These are phyloP conservation scores for Leptodontidium sp. DNA, from an alignment of 2,329 filamentous ascomycete genomes.

Conservation along the genomic window DNA sequence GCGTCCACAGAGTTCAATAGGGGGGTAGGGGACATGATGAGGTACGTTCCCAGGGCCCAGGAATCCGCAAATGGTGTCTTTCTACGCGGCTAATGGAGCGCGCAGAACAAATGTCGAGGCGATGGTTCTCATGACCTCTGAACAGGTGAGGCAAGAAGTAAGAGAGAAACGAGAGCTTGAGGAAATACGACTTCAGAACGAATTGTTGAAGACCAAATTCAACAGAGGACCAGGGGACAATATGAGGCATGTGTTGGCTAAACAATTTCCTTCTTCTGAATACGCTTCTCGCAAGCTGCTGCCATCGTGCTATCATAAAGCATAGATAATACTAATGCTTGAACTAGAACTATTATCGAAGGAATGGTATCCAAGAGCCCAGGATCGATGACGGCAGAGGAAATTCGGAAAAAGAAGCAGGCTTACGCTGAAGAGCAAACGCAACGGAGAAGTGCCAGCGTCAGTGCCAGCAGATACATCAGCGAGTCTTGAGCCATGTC, in stretches of 20 bases:
- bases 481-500: neutral
- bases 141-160: neutral
- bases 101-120: conserved; percentile 2
- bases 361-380: conserved; percentile 16
- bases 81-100: neutral
- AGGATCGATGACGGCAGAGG: neutral
- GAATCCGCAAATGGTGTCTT: neutral
- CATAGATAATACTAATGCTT: neutral
- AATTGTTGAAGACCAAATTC: neutral
- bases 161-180: neutral
- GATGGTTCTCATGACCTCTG: conserved; percentile 1
- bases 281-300: neutral
- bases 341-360: conserved; percentile 21
- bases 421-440: neutral
- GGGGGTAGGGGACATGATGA: conserved; percentile 20
- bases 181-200: conserved; percentile 8
- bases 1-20: neutral
- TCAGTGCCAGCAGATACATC: neutral
- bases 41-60: neutral
- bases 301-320: neutral
- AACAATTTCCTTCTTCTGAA: neutral
- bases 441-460: conserved; percentile 5
- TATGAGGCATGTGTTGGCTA: neutral
- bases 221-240: neutral
- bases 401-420: neutral